Conservation (phyloP, 2,329 filamentous ascomycete genomes). For the Phaeoacremonium minimum region DNA sequence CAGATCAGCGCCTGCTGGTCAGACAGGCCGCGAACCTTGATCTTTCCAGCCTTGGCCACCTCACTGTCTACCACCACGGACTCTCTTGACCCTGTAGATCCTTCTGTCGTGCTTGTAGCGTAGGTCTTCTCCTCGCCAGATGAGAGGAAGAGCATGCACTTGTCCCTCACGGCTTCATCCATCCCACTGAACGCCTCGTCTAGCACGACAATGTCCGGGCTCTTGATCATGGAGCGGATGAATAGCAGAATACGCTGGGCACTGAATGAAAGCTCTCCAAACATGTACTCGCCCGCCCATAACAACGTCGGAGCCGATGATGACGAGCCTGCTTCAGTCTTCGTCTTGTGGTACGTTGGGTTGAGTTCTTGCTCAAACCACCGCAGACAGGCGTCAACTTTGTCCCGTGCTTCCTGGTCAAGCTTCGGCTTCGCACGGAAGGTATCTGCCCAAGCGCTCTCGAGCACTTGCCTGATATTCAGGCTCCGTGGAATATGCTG, state of each 20-base stretch:
- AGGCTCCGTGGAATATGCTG: conserved; percentile 82
- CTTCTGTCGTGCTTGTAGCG: conserved; percentile 10
- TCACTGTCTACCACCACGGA: conserved; percentile 41
- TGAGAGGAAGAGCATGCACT: conserved; percentile 77
- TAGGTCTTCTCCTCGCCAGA: conserved; percentile 51
- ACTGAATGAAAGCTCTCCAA: conserved; percentile 73
- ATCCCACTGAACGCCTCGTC: conserved; percentile 89
- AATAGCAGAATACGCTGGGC: conserved; percentile 84
- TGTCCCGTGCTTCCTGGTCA: conserved; percentile 45
- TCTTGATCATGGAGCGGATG: conserved; percentile 74
- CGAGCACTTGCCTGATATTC: conserved; percentile 68
- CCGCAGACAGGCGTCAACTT: conserved; percentile 64
- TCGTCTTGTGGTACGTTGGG: conserved; percentile 32
- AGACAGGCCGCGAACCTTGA: conserved; percentile 58
- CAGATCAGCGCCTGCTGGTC: conserved; percentile 79
- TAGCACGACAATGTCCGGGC: conserved; percentile 75
- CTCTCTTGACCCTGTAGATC: conserved; percentile 11
- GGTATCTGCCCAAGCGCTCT: conserved; percentile 88
- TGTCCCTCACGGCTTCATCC: conserved; percentile 76
- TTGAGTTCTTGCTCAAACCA: conserved; percentile 82
- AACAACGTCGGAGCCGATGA: conserved; percentile 25
- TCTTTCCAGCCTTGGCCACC: conserved; percentile 33
- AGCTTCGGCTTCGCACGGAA: conserved; percentile 70
- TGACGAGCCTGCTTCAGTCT: conserved; percentile 2
- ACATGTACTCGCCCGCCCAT: conserved; percentile 66